Evolutionary conservation across 768 basidiomycete genomes (phyloP).

Genomic region (Dentipellis sp.): DNA sequence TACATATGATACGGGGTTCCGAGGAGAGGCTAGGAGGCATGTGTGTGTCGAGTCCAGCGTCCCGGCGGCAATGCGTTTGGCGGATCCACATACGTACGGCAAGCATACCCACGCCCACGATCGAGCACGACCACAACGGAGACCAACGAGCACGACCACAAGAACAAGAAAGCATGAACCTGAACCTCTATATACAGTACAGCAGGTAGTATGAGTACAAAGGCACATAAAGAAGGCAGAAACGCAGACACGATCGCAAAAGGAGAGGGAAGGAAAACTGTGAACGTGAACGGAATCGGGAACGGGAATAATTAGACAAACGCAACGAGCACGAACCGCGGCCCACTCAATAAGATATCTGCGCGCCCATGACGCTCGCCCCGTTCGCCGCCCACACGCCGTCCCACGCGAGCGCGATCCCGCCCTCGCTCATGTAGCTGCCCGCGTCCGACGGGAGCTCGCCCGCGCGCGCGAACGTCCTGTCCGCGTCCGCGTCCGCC

Average conservation of each 20-base stretch:
- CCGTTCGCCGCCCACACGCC: slow-evolving; percentile 10
- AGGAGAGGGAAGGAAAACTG: too few relatives aligned
- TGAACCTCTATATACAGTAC: slow-evolving; percentile 1
- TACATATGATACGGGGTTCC: too few relatives aligned
- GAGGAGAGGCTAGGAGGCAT: too few relatives aligned
- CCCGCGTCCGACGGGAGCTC: not conserved
- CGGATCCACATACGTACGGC: too few relatives aligned
- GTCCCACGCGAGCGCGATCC: slow-evolving; percentile 12
- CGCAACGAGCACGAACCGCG: not conserved
- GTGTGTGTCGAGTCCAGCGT: too few relatives aligned
- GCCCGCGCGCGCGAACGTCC: slow-evolving; percentile 14
- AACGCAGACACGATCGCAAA: not conserved
- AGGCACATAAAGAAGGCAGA: not conserved
- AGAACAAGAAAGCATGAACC: not conserved
- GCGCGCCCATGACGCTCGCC: slow-evolving; percentile 5
- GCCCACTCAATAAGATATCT: slow-evolving; percentile 5
- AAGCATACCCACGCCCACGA: not conserved
- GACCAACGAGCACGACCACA: not conserved
- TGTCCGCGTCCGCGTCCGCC: slow-evolving; percentile 3
- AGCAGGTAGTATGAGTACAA: not conserved
- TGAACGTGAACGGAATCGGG: not conserved
- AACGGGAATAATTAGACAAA: slow-evolving; percentile 8
- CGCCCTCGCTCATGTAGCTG: slow-evolving; percentile 4
- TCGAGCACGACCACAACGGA: not conserved
- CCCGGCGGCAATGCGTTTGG: too few relatives aligned